Base-by-base conservation (phyloP, 1,284 basidiomycete genomes). In the Stereum hirsutum region DNA sequence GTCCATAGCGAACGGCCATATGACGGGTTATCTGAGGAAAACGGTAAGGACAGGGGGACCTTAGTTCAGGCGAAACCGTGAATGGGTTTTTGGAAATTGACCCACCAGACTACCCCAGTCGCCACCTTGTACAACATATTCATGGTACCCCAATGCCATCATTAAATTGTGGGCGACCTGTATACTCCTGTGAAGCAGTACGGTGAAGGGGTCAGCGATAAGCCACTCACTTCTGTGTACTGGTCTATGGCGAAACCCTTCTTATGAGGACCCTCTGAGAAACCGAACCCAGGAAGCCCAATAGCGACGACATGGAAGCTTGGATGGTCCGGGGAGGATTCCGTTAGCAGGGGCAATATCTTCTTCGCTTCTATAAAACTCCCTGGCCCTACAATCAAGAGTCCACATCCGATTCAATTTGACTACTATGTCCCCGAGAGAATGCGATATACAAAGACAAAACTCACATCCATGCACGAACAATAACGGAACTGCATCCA, bases 401-500 rank as follows among this genome's bases (percentile, higher is more conserved):
- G 6, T 30, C 4, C 6, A 14, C n/a, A n/a, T n/a, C n/a, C n/a
- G n/a, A n/a, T n/a, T n/a, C n/a, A n/a, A n/a, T n/a, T n/a, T n/a
- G n/a, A 34, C 15, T 15, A 43, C 30, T 21, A n/a, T 23, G 11
- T 30, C 33, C 15, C n/a, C 28, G 15, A 20, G 12, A 36, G 17
- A 7, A 19, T 6, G 10, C 25, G 27, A 5, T 7, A 11, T 20
- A 11, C n/a, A 11, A 32, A 8, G 8, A 24, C 20, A 14, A n/a
- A 12, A 63, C 67, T 49, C 45, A 72, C 73, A 76, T 19, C 73
- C 73, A 52, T 76, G 74, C 11, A 73, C 64, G 46, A 75, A 75
- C 6, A 75, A 52, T 21, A 77, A 51, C 4, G 74, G 74, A 25
- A 77, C 66, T 0, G 74, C 72, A 19, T 57, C 55, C 42, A 55